phyloP scores from a whole-genome alignment of 116 monocot species.

The Phalaenopsis hybrid region DNA sequence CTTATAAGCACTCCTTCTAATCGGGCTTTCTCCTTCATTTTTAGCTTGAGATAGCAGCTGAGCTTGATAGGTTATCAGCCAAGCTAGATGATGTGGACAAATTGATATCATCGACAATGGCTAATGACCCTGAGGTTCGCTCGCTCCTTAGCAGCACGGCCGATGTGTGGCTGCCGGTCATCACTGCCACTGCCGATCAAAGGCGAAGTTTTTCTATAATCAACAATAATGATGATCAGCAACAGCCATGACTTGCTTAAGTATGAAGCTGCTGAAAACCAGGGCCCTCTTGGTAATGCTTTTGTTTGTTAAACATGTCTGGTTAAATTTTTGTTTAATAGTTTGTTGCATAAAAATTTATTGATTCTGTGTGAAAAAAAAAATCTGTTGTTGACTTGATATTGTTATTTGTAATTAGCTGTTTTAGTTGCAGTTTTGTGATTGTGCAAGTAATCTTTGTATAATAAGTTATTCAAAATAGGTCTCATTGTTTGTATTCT shows the following conservation, averaged over 20 bases:
- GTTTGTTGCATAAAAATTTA: background rate
- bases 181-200: constrained; percentile 67
- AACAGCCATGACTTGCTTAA: constrained; percentile 13
- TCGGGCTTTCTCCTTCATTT: background rate
- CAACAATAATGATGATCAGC: constrained; percentile 20
- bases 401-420: no score
- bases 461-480: no score
- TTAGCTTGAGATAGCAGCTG: constrained; percentile 76
- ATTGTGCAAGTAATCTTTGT: no score
- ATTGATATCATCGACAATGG: constrained; percentile 91
- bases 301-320: background rate
- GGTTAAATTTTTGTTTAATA: background rate
- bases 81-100: constrained; percentile 87
- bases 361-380: no score
- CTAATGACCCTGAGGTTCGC: constrained; percentile 63
- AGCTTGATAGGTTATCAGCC: constrained; percentile 73
- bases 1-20: background rate
- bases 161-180: constrained; percentile 93
- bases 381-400: no score
- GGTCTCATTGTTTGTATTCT: no score
- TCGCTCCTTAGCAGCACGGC: constrained; percentile 81
- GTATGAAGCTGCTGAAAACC: background rate
- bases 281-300: background rate
- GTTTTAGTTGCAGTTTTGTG: no score
- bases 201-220: constrained; percentile 47